Evolutionary conservation across 1,139 yeast species (phyloP).

Genomic region (Yamadazyma aaseri): DNA sequence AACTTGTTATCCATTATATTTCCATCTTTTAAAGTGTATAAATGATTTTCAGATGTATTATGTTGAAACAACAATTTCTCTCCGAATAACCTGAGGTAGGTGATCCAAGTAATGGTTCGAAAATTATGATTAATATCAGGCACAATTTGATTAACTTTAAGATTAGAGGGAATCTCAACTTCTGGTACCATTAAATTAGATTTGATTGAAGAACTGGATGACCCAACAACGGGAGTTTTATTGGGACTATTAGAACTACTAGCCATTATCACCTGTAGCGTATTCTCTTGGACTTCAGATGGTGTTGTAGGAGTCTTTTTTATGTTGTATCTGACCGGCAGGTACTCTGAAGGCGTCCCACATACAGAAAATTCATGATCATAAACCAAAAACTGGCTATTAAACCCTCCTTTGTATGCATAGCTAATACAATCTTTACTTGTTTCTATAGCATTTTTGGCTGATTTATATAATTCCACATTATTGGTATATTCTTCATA

Average conservation of each 20-base stretch:
- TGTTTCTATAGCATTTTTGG: conserved; percentile 36
- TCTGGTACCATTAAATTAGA: conserved; percentile 2
- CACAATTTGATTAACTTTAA: conserved; percentile 11
- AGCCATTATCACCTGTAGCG: conserved; percentile 10
- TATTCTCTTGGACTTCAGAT: conserved; percentile 34
- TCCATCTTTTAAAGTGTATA: conserved; percentile 24
- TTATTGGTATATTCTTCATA: conserved; percentile 20
- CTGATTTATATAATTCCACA: conserved; percentile 31
- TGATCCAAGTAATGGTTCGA: conserved; percentile 38
- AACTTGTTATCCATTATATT: conserved; percentile 18
- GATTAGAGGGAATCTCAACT: not conserved
- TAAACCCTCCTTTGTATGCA: conserved; percentile 29
- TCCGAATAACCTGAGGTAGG: conserved; percentile 37
- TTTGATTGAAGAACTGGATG: conserved; percentile 6
- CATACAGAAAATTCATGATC: conserved; percentile 39
- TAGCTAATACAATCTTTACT: conserved; percentile 34
- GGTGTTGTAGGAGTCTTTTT: conserved; percentile 36
- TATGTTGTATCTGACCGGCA: conserved; percentile 38
- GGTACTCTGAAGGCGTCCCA: conserved; percentile 37
- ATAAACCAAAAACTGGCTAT: conserved; percentile 18
- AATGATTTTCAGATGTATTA: conserved; percentile 31
- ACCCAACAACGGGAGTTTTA: conserved; percentile 6
- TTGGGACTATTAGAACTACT: not conserved
- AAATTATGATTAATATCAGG: conserved; percentile 33
- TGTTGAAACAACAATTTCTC: conserved; percentile 31